Evolutionary conservation across 2,329 filamentous ascomycete genomes (phyloP), one percentile per base, ranked within the genome.

Genomic region (Aureobasidium lini): DNA sequence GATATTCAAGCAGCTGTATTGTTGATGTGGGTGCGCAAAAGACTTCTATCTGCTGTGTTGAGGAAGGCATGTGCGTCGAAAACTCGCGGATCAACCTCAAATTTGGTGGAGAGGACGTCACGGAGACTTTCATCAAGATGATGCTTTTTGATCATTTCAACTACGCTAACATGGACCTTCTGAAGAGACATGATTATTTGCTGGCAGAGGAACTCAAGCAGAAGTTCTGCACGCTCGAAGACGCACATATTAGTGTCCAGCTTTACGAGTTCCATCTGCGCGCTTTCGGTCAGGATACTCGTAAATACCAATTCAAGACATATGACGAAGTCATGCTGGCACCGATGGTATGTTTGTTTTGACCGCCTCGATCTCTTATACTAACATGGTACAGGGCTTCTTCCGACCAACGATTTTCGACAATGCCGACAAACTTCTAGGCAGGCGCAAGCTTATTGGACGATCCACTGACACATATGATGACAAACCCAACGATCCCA

Each of bases 21-120:
- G 91, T 99, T 10, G 94, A 99, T 70, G 88, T 99, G 60, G 94
- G 94, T 11, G 93, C 94, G 0, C 91, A 97, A 71, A 99, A 99
- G 80, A 97, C 94, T 1, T 95, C 94, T 0, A 88, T 99, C 34
- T 93, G 92, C 63, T 99, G 94, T 66, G 92, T 99, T 10, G 94
- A 99, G 68, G 94, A 99, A 72, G 94, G 94, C 1, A 88, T 99
- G 74, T 91, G 90, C 69, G 83, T 96, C 29, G 94, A 97, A 64
- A 93, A 96, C 70, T 99, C 94, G 15, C 85, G 94, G 15, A 84
- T 99, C 70, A 97, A 97, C 71, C 77, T 99, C 64, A 97, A 99
- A 72, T 95, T 88, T 67, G 94, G 94, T 53, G 94, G 94, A 1
- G 86, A 83, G 67, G 94, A 99, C 72, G 88, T 97, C 39, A 97